A percentile compares a stretch with the other conserved stretches of the same genome.
Conservation (phyloP, 2,329 filamentous ascomycete species). For the Ophiostoma perfectum region DNA sequence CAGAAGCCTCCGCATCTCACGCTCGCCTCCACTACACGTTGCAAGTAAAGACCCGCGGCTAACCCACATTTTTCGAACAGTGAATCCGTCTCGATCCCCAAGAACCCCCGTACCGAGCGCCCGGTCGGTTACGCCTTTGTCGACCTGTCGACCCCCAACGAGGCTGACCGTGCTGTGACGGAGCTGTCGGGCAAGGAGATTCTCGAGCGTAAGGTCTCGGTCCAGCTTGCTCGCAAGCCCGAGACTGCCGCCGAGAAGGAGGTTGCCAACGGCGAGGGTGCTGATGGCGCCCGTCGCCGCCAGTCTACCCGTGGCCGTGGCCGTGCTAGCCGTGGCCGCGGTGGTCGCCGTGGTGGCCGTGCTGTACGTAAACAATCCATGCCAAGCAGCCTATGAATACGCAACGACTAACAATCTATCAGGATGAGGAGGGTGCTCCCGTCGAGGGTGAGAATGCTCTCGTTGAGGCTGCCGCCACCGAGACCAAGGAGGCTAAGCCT, state of each 20-base stretch:
- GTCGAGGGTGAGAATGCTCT: slow-evolving; percentile 45
- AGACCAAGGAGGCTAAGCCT: slow-evolving; percentile 55
- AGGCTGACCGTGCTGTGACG: slow-evolving; percentile 91
- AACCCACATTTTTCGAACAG: slow-evolving; percentile 41
- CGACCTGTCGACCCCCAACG: slow-evolving; percentile 87
- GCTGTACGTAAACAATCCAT: slow-evolving; percentile 41
- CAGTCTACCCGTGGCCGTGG: slow-evolving; percentile 62
- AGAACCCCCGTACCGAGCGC: slow-evolving; percentile 97
- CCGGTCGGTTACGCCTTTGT: slow-evolving; percentile 99
- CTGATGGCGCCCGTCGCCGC: slow-evolving; percentile 59
- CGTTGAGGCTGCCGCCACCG: slow-evolving; percentile 45
- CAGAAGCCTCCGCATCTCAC: not conserved
- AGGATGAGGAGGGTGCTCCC: slow-evolving; percentile 39
- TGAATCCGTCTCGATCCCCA: slow-evolving; percentile 97
- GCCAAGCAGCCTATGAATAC: not conserved
- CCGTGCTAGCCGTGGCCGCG: slow-evolving; percentile 59
- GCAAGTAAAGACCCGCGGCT: not conserved
- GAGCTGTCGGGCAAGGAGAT: slow-evolving; percentile 98
- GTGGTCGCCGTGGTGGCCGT: slow-evolving; percentile 60
- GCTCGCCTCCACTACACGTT: not conserved
- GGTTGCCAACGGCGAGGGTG: slow-evolving; percentile 68
- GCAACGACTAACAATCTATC: slow-evolving; percentile 4
- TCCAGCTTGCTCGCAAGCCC: slow-evolving; percentile 96
- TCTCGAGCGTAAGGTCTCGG: slow-evolving; percentile 96
- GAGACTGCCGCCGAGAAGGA: slow-evolving; percentile 80